These are phyloP conservation scores for Boechera divaricarpa DNA, from an alignment of 345 rosid species.

Conservation along the genomic window DNA sequence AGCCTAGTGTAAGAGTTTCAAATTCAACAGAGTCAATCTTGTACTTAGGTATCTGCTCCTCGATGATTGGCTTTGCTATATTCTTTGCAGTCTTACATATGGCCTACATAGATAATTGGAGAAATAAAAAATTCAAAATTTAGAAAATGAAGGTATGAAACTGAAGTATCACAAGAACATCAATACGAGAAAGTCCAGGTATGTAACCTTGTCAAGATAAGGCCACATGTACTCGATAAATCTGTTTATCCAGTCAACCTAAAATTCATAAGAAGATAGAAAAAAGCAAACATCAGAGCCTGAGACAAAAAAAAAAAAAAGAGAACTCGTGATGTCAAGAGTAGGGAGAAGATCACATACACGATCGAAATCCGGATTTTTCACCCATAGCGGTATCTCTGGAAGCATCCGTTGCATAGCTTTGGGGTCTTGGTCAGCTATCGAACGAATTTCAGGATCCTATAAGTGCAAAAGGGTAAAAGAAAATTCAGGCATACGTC, in stretches of 20 bases:
- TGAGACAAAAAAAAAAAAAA: slow-evolving; percentile 4
- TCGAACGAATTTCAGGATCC: slow-evolving; percentile 76
- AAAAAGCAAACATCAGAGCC: background rate
- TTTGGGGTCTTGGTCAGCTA: slow-evolving; percentile 77
- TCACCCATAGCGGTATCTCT: slow-evolving; percentile 94
- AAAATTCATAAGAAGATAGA: slow-evolving; percentile 25
- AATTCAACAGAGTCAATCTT: slow-evolving; percentile 92
- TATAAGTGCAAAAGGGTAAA: slow-evolving; percentile 32
- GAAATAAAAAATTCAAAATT: background rate
- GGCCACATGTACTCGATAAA: slow-evolving; percentile 90
- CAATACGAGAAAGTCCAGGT: slow-evolving; percentile 1
- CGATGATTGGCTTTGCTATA: slow-evolving; percentile 83
- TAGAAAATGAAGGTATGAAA: slow-evolving; percentile 25
- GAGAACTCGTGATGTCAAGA: background rate
- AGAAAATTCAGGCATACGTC: background rate
- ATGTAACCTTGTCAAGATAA: slow-evolving; percentile 87
- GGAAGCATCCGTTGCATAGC: slow-evolving; percentile 84
- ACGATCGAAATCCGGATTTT: slow-evolving; percentile 90
- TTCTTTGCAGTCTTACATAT: slow-evolving; percentile 77
- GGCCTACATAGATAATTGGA: slow-evolving; percentile 55
- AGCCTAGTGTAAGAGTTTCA: slow-evolving; percentile 81
- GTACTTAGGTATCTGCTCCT: slow-evolving; percentile 90
- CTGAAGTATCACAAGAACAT: background rate
- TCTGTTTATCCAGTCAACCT: slow-evolving; percentile 94
- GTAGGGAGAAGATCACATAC: slow-evolving; percentile 53